phyloP scores from a whole-genome alignment of 2,329 filamentous ascomycete genomes.

The Pyricularia pennisetigena region DNA sequence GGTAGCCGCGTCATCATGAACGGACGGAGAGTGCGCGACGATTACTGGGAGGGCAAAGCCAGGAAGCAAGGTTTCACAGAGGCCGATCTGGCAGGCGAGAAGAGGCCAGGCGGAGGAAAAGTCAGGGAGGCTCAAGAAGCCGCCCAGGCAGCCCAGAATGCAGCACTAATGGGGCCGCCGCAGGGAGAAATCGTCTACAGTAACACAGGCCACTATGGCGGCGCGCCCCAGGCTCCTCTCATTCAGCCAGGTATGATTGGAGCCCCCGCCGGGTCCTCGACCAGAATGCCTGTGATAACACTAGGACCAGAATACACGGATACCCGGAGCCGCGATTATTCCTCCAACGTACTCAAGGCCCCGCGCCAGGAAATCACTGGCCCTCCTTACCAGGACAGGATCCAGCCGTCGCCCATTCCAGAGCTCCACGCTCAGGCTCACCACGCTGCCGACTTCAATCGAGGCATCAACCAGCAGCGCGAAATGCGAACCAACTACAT shows the following conservation, averaged over 20 bases:
- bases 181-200: slow-evolving; percentile 86
- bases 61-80: slow-evolving; percentile 97
- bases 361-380: slow-evolving; percentile 86
- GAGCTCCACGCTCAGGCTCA: slow-evolving; percentile 82
- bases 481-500: slow-evolving; percentile 71
- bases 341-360: slow-evolving; percentile 64
- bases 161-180: slow-evolving; percentile 52
- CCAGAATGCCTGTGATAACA: slow-evolving; percentile 77
- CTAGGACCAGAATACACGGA: slow-evolving; percentile 70
- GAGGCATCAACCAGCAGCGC: slow-evolving; percentile 70
- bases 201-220: slow-evolving; percentile 57
- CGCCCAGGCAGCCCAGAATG: slow-evolving; percentile 54
- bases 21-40: slow-evolving; percentile 84
- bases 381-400: slow-evolving; percentile 78
- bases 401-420: slow-evolving; percentile 61
- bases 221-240: slow-evolving; percentile 57
- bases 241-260: slow-evolving; percentile 66
- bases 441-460: slow-evolving; percentile 86
- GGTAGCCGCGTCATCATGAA: slow-evolving; percentile 87
- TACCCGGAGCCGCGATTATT: slow-evolving; percentile 70
- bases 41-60: slow-evolving; percentile 98
- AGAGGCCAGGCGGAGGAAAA: slow-evolving; percentile 85
- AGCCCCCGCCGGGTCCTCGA: slow-evolving; percentile 50
- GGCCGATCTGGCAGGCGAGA: slow-evolving; percentile 90
- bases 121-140: slow-evolving; percentile 66